These are phyloP conservation scores for Farysia itapuensis DNA, from an alignment of 1,284 basidiomycete species.

Conservation along the genomic window DNA sequence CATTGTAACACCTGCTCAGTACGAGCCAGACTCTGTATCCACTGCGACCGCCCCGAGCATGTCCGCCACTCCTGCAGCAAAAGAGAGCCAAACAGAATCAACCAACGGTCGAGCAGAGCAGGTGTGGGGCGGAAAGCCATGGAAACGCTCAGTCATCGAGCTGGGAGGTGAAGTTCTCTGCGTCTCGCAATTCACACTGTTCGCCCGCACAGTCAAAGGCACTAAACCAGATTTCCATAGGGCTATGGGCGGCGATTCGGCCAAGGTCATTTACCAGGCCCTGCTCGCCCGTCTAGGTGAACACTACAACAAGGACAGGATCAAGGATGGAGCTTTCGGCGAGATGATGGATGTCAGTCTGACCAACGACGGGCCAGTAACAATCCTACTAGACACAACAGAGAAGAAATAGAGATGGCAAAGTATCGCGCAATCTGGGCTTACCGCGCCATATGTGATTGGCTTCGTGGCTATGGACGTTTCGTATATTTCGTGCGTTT, in stretches of 20 bases:
- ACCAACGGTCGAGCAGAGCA: conserved; percentile 27
- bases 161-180: conserved; percentile 54
- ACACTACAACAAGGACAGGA: conserved; percentile 26
- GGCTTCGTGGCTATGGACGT: too few species aligned
- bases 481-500: too few species aligned
- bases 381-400: background rate
- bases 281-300: conserved; percentile 39
- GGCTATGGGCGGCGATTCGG: conserved; percentile 43
- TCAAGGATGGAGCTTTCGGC: conserved; percentile 55
- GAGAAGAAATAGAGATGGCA: conserved; percentile 1
- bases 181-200: conserved; percentile 57
- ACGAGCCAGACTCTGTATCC: conserved; percentile 3
- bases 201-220: conserved; percentile 51
- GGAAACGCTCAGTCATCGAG: conserved; percentile 48
- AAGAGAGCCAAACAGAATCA: background rate
- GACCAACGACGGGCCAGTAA: conserved; percentile 46
- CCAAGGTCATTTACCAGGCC: conserved; percentile 43
- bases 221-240: conserved; percentile 57
- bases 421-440: too few species aligned
- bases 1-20: conserved; percentile 28
- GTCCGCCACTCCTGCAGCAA: background rate
- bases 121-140: conserved; percentile 49
- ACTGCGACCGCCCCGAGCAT: background rate
- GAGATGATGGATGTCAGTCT: conserved; percentile 58
- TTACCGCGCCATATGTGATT: too few species aligned